phyloP scores from a whole-genome alignment of 108 stramenopile genomes.

The Pseudonitzschia multiseries region DNA sequence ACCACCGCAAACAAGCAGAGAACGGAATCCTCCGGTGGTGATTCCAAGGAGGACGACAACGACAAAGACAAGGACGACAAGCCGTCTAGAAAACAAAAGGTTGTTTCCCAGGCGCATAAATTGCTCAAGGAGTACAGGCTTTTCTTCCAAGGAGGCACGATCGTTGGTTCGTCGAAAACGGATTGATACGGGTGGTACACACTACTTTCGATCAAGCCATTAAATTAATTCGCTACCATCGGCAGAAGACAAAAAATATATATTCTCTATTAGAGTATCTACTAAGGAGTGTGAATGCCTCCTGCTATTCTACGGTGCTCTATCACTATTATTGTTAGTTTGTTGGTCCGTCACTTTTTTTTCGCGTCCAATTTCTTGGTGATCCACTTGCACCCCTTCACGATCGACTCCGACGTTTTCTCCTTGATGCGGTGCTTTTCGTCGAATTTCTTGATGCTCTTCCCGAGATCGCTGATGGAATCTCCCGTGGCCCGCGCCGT shows the following conservation, averaged over 20 bases:
- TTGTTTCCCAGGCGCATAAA: constrained; percentile 24
- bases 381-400: constrained; percentile 33
- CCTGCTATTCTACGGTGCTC: too few relatives aligned
- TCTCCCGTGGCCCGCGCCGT: constrained; percentile 63
- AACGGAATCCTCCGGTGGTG: neutral
- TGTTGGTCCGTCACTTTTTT: neutral
- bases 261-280: too few relatives aligned
- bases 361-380: constrained; percentile 7
- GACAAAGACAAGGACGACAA: constrained; percentile 12
- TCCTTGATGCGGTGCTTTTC: constrained; percentile 72
- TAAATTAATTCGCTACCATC: too few relatives aligned
- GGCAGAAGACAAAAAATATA: too few relatives aligned
- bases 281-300: too few relatives aligned
- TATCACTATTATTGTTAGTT: neutral
- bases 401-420: constrained; percentile 48
- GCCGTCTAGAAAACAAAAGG: constrained; percentile 13
- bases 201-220: too few relatives aligned
- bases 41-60: constrained; percentile 8
- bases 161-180: constrained; percentile 31
- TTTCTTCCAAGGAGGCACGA: constrained; percentile 33
- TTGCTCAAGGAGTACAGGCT: constrained; percentile 34
- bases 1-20: too few relatives aligned
- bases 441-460: constrained; percentile 55
- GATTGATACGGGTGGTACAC: constrained; percentile 17
- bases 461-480: constrained; percentile 47